Conservation (phyloP, 2,329 filamentous ascomycete genomes). For the Corynespora cassiicola region DNA sequence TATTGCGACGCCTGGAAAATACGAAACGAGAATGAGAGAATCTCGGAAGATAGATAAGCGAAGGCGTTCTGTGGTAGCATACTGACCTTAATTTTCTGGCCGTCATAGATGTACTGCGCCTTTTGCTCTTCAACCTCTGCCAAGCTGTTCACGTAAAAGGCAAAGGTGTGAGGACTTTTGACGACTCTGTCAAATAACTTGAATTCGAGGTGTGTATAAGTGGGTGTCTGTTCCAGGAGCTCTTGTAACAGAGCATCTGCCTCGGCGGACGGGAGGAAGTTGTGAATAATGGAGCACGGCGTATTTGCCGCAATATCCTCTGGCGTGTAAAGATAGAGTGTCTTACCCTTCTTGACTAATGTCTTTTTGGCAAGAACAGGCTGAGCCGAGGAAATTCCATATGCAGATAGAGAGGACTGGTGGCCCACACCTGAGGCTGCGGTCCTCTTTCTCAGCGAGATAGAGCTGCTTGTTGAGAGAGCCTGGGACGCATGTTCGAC, state of each 20-base stretch:
- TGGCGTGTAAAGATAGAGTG: slow-evolving; percentile 82
- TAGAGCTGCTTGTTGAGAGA: slow-evolving; percentile 50
- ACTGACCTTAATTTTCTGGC: slow-evolving; percentile 69
- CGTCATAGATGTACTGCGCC: slow-evolving; percentile 86
- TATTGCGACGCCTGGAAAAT: neutral
- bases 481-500: slow-evolving; percentile 69
- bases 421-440: slow-evolving; percentile 40
- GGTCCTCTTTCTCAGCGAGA: slow-evolving; percentile 41
- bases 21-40: no score
- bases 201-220: slow-evolving; percentile 76
- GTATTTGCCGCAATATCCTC: slow-evolving; percentile 82
- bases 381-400: slow-evolving; percentile 18
- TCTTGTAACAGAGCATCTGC: slow-evolving; percentile 79
- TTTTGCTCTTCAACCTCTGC: slow-evolving; percentile 74
- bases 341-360: slow-evolving; percentile 78
- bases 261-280: slow-evolving; percentile 76
- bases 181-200: slow-evolving; percentile 90
- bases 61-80: no score
- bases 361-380: slow-evolving; percentile 41
- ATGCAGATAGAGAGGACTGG: slow-evolving; percentile 51
- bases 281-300: slow-evolving; percentile 90
- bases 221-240: slow-evolving; percentile 73
- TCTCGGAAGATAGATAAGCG: neutral
- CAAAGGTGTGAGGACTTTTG: slow-evolving; percentile 80
- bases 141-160: slow-evolving; percentile 80